Base-by-base conservation (phyloP, 2,329 filamentous ascomycete genomes). In the Dothideomycetes sp. region DNA sequence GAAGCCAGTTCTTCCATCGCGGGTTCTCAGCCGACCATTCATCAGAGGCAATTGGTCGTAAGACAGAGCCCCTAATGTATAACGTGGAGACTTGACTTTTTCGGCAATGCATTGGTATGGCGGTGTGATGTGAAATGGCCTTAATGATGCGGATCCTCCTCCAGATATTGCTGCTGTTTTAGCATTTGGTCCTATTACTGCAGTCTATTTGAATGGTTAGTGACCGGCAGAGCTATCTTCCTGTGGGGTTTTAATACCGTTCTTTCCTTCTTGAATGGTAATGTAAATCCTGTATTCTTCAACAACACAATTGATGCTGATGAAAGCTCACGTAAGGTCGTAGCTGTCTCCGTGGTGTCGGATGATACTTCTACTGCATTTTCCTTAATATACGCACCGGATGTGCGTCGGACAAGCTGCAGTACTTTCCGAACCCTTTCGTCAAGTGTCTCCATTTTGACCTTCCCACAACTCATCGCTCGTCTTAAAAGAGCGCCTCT, bases 261-360 rank as follows among this genome's bases (percentile, higher is more conserved):
- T n/a, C n/a, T n/a, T n/a, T 34, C 22, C 7, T 30, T 34, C 4
- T 10, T 2, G 3, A 39, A 15, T 1, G 37, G 37, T 9, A 39
- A 15, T n/a, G 34, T 39, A 7, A 27, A 12, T 4, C 14, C 37
- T 4, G 29, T 31, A n/a, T 39, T 39, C 37, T 39, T 39, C 3
- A 39, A 17, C 7, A 39, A 31, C 3, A 39, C 37, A 17, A 24
- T 18, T 3, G 76, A 75, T 52, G 84, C 78, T 4, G 75, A 73
- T 12, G 77, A 79, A 18, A 81, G 68, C 37, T 68, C 65, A 14
- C 81, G 70, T 18, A 84, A 68, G 34, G 84, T 57, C 38, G 69
- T 58, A 30, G n/a, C 76, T 63, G 15, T 68, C 63, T 47, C 75
- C 68, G 0, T 70, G 58, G 72, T 80, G 48, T 83, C 41, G 11